These are phyloP conservation scores for Candida tetrigidarum DNA, from an alignment of 1,139 yeast genomes.

Conservation along the genomic window DNA sequence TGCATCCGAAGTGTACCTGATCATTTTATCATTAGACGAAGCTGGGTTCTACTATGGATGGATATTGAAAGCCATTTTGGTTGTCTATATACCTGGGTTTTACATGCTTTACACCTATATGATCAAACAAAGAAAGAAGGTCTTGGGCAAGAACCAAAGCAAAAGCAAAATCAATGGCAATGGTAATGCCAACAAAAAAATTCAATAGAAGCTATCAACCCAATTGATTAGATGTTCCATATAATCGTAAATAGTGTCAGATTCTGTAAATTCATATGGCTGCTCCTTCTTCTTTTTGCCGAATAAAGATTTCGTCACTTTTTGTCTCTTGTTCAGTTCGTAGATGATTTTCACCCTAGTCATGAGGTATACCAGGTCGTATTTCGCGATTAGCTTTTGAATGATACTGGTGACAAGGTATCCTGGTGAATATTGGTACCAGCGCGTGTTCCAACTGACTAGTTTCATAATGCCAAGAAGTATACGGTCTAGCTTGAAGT, in stretches of 20 bases:
- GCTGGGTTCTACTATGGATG: slow-evolving; percentile 62
- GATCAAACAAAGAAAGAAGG: slow-evolving; percentile 84
- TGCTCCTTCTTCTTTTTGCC: slow-evolving; percentile 17
- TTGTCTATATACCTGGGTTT: slow-evolving; percentile 83
- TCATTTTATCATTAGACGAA: slow-evolving; percentile 66
- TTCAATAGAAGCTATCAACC: slow-evolving; percentile 26
- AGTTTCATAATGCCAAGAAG: slow-evolving; percentile 38
- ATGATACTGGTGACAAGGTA: slow-evolving; percentile 34
- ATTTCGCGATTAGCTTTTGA: slow-evolving; percentile 31
- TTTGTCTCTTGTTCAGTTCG: slow-evolving; percentile 32
- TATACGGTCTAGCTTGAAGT: slow-evolving; percentile 39
- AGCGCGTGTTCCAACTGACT: slow-evolving; percentile 44
- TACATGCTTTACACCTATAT: slow-evolving; percentile 85
- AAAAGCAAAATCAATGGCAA: too few relatives aligned
- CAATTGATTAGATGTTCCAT: slow-evolving; percentile 34
- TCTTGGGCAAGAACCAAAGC: slow-evolving; percentile 44
- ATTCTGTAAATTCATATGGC: slow-evolving; percentile 30
- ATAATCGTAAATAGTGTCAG: slow-evolving; percentile 41
- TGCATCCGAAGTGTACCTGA: slow-evolving; percentile 74
- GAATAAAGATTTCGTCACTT: slow-evolving; percentile 16
- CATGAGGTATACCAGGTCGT: slow-evolving; percentile 37
- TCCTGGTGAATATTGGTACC: slow-evolving; percentile 46
- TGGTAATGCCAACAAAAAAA: too few relatives aligned
- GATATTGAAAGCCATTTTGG: slow-evolving; percentile 58
- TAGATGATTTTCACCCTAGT: slow-evolving; percentile 38